Conservation (phyloP, 257 asterid genomes). For the Nicotiana benthamiana region DNA sequence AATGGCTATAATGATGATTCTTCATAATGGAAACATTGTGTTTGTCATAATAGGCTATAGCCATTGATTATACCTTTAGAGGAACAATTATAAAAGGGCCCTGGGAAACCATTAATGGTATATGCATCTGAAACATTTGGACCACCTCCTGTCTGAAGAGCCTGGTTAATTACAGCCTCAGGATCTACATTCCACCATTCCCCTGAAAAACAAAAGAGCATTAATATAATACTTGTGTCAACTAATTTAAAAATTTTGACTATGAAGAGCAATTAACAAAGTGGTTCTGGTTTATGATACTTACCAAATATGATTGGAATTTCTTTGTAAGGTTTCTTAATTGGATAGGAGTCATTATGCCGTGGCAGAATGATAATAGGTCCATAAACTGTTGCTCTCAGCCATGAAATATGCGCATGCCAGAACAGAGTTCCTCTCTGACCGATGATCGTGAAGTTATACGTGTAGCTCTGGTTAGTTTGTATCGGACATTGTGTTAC, state of each 20-base stretch:
- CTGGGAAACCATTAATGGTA: conserved; percentile 72
- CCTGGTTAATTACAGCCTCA: conserved; percentile 54
- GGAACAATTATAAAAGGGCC: conserved; percentile 61
- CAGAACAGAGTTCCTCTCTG: conserved; percentile 69
- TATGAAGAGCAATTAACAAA: background rate
- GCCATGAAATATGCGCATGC: conserved; percentile 69
- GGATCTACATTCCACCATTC: conserved; percentile 74
- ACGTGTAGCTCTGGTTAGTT: conserved; percentile 39
- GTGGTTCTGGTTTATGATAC: background rate
- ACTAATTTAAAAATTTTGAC: background rate
- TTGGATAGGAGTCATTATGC: conserved; percentile 52
- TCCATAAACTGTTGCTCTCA: conserved; percentile 52
- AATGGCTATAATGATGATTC: background rate
- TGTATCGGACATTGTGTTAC: conserved; percentile 68
- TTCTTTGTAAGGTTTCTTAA: conserved; percentile 54
- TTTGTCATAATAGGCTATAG: background rate
- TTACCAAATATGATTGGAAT: conserved; percentile 52
- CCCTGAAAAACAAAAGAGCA: conserved; percentile 24
- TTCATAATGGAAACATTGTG: background rate
- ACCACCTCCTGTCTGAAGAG: conserved; percentile 57
- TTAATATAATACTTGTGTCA: background rate
- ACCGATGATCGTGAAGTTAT: conserved; percentile 61
- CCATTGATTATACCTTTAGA: conserved; percentile 34
- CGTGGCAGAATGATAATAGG: conserved; percentile 53
- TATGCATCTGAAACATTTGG: conserved; percentile 70